These are phyloP conservation scores for Arthrobotrys musiformis DNA, from an alignment of 2,329 filamentous ascomycete genomes.

Conservation along the genomic window DNA sequence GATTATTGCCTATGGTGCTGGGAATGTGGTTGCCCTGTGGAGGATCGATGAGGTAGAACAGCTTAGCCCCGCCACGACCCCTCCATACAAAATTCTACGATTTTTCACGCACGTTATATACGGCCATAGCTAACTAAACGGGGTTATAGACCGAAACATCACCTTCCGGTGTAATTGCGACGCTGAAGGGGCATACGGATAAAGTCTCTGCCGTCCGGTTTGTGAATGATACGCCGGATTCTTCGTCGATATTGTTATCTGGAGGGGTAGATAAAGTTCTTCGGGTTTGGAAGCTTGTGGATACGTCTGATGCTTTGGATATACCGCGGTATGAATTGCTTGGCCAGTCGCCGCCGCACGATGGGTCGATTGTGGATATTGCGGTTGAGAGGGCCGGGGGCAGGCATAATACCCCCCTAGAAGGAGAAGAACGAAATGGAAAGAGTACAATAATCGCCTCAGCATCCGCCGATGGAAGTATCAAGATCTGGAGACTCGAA, in stretches of 20 bases:
- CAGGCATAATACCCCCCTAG: neutral
- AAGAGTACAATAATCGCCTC: conserved; percentile 66
- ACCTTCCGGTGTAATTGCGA: conserved; percentile 70
- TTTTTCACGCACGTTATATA: no score
- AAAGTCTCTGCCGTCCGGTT: conserved; percentile 87
- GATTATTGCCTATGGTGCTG: conserved; percentile 85
- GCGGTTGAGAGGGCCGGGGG: conserved; percentile 36
- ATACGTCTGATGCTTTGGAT: neutral
- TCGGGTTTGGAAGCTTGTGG: conserved; percentile 63
- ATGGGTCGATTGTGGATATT: conserved; percentile 49
- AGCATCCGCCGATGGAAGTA: conserved; percentile 72
- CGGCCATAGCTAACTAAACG: conserved; percentile 2
- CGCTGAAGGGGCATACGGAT: conserved; percentile 81
- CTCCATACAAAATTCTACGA: conserved; percentile 24
- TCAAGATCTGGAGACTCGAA: conserved; percentile 75
- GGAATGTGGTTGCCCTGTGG: conserved; percentile 91
- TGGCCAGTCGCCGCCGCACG: conserved; percentile 14
- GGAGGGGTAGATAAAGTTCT: conserved; percentile 82
- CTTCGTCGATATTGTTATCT: conserved; percentile 73
- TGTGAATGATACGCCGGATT: conserved; percentile 68
- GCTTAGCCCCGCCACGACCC: neutral
- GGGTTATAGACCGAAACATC: conserved; percentile 65
- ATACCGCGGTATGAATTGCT: conserved; percentile 32
- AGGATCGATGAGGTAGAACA: conserved; percentile 70
- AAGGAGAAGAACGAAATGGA: neutral